Conservation (phyloP, 2,329 filamentous ascomycete species). For the Diaporthe citri region DNA sequence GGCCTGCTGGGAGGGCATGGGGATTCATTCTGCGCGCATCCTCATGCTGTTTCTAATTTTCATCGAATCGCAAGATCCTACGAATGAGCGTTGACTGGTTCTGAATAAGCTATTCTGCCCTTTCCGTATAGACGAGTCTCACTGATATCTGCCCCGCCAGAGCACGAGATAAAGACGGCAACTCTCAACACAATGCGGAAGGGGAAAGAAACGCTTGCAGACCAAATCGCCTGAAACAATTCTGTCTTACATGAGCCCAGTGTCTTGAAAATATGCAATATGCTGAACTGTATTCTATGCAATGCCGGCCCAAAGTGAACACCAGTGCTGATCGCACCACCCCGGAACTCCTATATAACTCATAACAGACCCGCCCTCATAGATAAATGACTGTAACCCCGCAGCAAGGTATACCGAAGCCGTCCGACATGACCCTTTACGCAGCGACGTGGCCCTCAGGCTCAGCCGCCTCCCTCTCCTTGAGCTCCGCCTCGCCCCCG, state of each 20-base stretch:
- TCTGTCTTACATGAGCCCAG: too few species aligned
- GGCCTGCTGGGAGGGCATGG: not conserved
- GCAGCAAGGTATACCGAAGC: conserved; percentile 36
- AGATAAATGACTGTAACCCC: not conserved
- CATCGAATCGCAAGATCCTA: not conserved
- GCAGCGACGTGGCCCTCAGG: not conserved
- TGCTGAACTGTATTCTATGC: conserved; percentile 20
- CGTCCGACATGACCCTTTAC: not conserved
- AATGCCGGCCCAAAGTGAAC: conserved; percentile 5
- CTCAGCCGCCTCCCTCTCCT: conserved; percentile 37
- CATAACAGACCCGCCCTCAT: not conserved
- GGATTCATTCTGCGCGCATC: not conserved
- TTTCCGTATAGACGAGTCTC: too few species aligned
- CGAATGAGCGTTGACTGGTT: too few species aligned
- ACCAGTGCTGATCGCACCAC: conserved; percentile 8
- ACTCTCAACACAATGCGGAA: not conserved
- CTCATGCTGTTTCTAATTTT: not conserved
- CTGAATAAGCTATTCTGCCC: too few species aligned
- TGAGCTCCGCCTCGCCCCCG: conserved; percentile 41
- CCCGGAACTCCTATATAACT: conserved; percentile 12
- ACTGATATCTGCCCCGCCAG: not conserved
- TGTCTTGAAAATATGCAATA: not conserved
- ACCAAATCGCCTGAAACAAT: not conserved
- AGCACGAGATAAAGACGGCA: not conserved
- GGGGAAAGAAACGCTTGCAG: not conserved